Evolutionary conservation across 257 asterid species (phyloP).

Genomic region (Nicotiana benthamiana): DNA sequence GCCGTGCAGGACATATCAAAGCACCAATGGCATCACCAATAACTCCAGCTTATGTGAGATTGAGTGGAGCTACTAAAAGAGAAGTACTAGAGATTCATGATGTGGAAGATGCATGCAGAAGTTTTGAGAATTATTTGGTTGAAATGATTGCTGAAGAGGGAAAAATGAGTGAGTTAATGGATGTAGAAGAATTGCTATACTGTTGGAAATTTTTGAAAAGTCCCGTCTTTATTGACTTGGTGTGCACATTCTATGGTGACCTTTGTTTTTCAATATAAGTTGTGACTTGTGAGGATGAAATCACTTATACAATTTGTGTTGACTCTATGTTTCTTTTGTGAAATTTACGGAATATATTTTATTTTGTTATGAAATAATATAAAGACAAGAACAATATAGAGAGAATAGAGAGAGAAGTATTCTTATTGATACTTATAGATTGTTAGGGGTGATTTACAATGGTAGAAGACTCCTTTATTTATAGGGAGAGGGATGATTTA

Average conservation of each 20-base stretch:
- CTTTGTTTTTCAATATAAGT: constrained; percentile 37
- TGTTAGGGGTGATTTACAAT: no score
- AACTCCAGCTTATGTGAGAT: constrained; percentile 54
- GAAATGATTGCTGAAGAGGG: constrained; percentile 76
- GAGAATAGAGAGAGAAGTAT: no score
- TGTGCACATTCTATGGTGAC: constrained; percentile 61
- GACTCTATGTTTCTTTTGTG: no score
- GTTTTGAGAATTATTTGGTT: constrained; percentile 57
- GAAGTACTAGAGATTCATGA: constrained; percentile 4
- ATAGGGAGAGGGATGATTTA: no score
- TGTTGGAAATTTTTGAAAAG: constrained; percentile 53
- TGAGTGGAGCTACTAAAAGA: constrained; percentile 13
- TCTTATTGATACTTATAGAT: no score
- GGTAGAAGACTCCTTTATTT: no score
- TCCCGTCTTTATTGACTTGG: constrained; percentile 56
- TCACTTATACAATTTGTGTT: neutral
- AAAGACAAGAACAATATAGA: no score
- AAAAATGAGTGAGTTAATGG: constrained; percentile 42
- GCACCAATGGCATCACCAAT: constrained; percentile 66
- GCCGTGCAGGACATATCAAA: constrained; percentile 9
- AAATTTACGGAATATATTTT: no score
- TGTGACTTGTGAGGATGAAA: constrained; percentile 17
- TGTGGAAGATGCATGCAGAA: constrained; percentile 60
- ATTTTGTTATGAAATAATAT: no score
- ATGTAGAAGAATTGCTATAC: constrained; percentile 65